Conservation (phyloP, 192 early-diverging fungal species). For the Blastocladiella britannica region DNA sequence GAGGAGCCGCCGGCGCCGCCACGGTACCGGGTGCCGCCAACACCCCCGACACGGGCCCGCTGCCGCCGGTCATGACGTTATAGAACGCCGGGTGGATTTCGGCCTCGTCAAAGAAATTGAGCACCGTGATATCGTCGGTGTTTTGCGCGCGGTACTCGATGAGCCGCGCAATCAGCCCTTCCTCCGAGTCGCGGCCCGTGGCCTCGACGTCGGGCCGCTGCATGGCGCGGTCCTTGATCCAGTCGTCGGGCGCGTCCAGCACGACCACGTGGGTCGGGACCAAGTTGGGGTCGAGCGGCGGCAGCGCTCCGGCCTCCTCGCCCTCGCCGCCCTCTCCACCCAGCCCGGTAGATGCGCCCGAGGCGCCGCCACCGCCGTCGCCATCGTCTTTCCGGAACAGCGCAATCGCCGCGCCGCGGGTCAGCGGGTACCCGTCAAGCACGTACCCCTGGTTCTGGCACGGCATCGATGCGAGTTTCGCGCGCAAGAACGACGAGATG, state of each 20-base stretch:
- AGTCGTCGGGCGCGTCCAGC: conserved; percentile 26
- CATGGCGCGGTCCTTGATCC: conserved; percentile 34
- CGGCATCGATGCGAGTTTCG: conserved; percentile 34
- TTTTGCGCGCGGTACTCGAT: conserved; percentile 27
- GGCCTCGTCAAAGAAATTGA: conserved; percentile 40
- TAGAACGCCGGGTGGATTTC: conserved; percentile 24
- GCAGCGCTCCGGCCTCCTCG: conserved; percentile 10
- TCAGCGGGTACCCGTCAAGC: conserved; percentile 29
- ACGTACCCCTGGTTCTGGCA: conserved; percentile 40
- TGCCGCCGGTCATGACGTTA: not conserved
- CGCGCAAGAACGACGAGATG: conserved; percentile 24
- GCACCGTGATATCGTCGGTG: conserved; percentile 31
- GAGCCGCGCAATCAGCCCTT: conserved; percentile 23
- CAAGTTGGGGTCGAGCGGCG: conserved; percentile 17
- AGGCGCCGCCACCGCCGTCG: not conserved
- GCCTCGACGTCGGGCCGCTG: conserved; percentile 25
- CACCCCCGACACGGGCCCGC: not conserved
- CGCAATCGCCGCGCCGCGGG: conserved; percentile 19
- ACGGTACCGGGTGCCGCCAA: not conserved
- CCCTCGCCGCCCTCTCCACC: conserved; percentile 32
- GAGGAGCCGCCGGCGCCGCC: not conserved
- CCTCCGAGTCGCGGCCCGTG: conserved; percentile 26
- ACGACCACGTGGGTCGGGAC: conserved; percentile 26
- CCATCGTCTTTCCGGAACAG: conserved; percentile 11
- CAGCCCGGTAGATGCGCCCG: conserved; percentile 4